Percentiles rank a stretch among this genome's conserved stretches.
These are phyloP conservation scores for Penicillium antarcticum DNA, from an alignment of 495 filamentous ascomycete genomes.

Conservation along the genomic window DNA sequence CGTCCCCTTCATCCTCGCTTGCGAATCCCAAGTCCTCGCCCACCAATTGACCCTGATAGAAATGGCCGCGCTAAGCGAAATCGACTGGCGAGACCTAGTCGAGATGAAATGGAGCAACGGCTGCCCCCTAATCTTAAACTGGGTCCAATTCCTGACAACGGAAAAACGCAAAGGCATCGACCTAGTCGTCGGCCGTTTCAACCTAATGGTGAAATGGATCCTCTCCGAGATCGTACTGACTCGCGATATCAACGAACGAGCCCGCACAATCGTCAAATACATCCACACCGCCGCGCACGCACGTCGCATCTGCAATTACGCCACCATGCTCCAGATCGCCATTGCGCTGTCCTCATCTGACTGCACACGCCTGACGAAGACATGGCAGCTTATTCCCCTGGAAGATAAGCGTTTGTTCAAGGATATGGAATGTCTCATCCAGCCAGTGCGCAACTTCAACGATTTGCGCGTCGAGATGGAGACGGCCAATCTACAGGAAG, in stretches of 20 bases:
- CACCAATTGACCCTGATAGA: slow-evolving; percentile 96
- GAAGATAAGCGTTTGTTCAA: slow-evolving; percentile 68
- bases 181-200: slow-evolving; percentile 94
- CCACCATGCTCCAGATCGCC: slow-evolving; percentile 92
- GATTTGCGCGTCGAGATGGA: slow-evolving; percentile 92
- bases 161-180: slow-evolving; percentile 84
- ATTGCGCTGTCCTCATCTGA: slow-evolving; percentile 87
- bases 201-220: slow-evolving; percentile 96
- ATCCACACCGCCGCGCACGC: slow-evolving; percentile 90
- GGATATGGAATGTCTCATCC: slow-evolving; percentile 80
- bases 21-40: slow-evolving; percentile 83
- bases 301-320: slow-evolving; percentile 85
- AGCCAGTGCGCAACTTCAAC: slow-evolving; percentile 87
- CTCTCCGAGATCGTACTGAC: slow-evolving; percentile 90
- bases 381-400: slow-evolving; percentile 75
- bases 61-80: slow-evolving; percentile 91
- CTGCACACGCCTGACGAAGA: slow-evolving; percentile 67
- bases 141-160: slow-evolving; percentile 90
- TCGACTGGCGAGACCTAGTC: slow-evolving; percentile 97
- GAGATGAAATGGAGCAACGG: slow-evolving; percentile 89
- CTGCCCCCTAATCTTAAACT: slow-evolving; percentile 59
- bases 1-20: slow-evolving; percentile 87
- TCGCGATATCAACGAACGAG: slow-evolving; percentile 74
- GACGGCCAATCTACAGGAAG: slow-evolving; percentile 65
- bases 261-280: slow-evolving; percentile 79